Percentiles rank a stretch among this genome's conserved stretches.
Conservation (phyloP, 345 rosid genomes). For the Turritis glabra region DNA sequence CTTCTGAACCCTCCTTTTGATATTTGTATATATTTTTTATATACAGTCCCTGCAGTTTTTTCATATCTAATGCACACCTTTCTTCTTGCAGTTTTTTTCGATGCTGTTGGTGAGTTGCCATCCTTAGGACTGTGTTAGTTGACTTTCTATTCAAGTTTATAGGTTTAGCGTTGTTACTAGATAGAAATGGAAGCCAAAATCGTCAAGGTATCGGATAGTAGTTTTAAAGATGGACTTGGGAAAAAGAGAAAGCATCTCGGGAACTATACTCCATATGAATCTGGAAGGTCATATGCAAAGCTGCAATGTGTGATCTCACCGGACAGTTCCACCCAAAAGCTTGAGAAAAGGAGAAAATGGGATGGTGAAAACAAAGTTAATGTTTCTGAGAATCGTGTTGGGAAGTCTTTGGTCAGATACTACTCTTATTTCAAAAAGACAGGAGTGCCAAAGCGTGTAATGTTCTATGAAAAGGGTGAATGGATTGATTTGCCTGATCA, state of each 20-base stretch:
- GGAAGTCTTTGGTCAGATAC: constrained; percentile 52
- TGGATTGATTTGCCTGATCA: constrained; percentile 70
- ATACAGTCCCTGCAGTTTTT: not conserved
- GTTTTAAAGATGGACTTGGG: constrained; percentile 32
- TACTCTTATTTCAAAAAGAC: constrained; percentile 71
- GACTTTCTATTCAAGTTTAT: constrained; percentile 31
- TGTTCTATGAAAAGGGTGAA: constrained; percentile 66
- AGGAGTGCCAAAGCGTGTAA: constrained; percentile 65
- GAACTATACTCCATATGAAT: constrained; percentile 36
- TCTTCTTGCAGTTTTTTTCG: constrained; percentile 26
- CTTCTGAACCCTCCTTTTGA: not conserved
- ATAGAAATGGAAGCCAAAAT: constrained; percentile 56
- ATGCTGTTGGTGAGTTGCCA: constrained; percentile 25
- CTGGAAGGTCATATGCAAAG: constrained; percentile 45
- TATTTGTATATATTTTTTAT: not conserved
- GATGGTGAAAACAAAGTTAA: constrained; percentile 36
- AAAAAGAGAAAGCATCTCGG: constrained; percentile 52
- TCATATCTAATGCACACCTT: not conserved
- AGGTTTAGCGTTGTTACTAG: constrained; percentile 43
- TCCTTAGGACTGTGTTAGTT: constrained; percentile 38
- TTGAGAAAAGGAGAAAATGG: constrained; percentile 51
- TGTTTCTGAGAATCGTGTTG: constrained; percentile 35
- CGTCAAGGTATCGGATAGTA: constrained; percentile 58
- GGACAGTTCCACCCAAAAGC: constrained; percentile 35
- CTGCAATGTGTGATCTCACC: constrained; percentile 42